These are phyloP conservation scores for Picea abies DNA, from an alignment of 83 land plant genomes.

Conservation along the genomic window DNA sequence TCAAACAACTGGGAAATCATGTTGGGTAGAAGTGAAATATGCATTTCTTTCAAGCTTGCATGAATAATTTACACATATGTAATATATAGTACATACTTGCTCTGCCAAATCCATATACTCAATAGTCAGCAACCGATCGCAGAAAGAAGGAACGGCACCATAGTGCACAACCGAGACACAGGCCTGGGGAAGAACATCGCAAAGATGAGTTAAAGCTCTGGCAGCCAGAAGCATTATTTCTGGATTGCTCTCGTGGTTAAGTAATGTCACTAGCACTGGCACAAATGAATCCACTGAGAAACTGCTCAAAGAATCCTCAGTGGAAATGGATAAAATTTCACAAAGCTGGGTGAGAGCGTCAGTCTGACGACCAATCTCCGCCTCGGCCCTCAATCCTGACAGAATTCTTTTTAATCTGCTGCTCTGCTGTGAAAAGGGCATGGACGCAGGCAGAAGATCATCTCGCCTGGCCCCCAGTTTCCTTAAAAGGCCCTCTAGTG, in stretches of 20 bases:
- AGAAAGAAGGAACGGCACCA: conserved; percentile 82
- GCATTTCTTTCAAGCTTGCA: no score
- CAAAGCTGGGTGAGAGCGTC: conserved; percentile 84
- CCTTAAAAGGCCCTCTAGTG: conserved; percentile 46
- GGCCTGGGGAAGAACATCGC: conserved; percentile 80
- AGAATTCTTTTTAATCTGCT: conserved; percentile 53
- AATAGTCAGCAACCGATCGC: conserved; percentile 72
- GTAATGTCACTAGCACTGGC: conserved; percentile 64
- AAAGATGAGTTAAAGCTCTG: conserved; percentile 86
- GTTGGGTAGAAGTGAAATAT: not conserved
- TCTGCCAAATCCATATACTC: conserved; percentile 98
- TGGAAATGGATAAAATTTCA: conserved; percentile 73
- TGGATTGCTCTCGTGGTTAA: conserved; percentile 64
- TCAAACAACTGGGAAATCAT: not conserved
- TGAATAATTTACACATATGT: no score
- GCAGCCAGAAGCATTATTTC: conserved; percentile 83
- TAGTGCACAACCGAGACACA: conserved; percentile 67
- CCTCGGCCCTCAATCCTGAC: conserved; percentile 53
- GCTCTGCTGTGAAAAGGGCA: conserved; percentile 41
- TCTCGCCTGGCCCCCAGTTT: conserved; percentile 60
- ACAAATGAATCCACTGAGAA: conserved; percentile 67
- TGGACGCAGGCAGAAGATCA: conserved; percentile 45
- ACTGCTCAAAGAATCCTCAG: conserved; percentile 68
- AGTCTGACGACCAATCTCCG: conserved; percentile 56
- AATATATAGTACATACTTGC: conserved; percentile 49